Evolutionary conservation across 768 basidiomycete species (phyloP).

Genomic region (Rhizopogon sp.): DNA sequence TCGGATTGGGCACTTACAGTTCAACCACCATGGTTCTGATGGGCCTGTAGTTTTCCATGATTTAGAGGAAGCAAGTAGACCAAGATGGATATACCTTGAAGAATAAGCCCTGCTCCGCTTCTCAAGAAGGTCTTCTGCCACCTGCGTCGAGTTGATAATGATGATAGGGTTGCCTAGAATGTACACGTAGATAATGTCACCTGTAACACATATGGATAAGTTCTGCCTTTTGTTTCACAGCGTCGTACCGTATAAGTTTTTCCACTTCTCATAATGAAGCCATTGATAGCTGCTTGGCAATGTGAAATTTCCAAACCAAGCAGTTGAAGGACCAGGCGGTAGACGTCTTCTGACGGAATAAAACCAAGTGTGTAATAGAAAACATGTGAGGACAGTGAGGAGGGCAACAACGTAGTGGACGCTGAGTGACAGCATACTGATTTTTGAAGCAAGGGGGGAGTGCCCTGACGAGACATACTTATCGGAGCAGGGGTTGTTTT

Average conservation of each 20-base stretch:
- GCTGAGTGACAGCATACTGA: not conserved
- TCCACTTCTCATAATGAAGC: slow-evolving; percentile 43
- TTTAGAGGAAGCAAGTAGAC: not conserved
- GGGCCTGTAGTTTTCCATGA: slow-evolving; percentile 23
- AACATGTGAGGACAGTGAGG: slow-evolving; percentile 6
- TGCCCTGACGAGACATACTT: not conserved
- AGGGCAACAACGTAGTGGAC: not conserved
- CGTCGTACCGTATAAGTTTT: slow-evolving; percentile 33
- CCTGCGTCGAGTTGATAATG: slow-evolving; percentile 38
- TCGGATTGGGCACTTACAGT: slow-evolving; percentile 26
- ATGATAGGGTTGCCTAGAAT: slow-evolving; percentile 43
- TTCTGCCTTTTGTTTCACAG: not conserved
- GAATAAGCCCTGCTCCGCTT: slow-evolving; percentile 41
- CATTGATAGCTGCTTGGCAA: slow-evolving; percentile 37
- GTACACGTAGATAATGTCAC: slow-evolving; percentile 42
- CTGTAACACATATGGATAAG: slow-evolving; percentile 15
- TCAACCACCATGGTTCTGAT: slow-evolving; percentile 37
- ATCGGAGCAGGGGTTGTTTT: not conserved
- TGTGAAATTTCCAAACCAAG: slow-evolving; percentile 29
- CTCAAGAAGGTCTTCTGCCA: slow-evolving; percentile 40
- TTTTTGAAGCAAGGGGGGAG: not conserved
- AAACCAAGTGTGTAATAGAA: slow-evolving; percentile 9
- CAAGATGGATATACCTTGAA: slow-evolving; percentile 19
- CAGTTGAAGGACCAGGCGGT: slow-evolving; percentile 39
- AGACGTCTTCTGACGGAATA: slow-evolving; percentile 9